Evolutionary conservation across 1,139 yeast species (phyloP).

Genomic region (Taphrina sp.): DNA sequence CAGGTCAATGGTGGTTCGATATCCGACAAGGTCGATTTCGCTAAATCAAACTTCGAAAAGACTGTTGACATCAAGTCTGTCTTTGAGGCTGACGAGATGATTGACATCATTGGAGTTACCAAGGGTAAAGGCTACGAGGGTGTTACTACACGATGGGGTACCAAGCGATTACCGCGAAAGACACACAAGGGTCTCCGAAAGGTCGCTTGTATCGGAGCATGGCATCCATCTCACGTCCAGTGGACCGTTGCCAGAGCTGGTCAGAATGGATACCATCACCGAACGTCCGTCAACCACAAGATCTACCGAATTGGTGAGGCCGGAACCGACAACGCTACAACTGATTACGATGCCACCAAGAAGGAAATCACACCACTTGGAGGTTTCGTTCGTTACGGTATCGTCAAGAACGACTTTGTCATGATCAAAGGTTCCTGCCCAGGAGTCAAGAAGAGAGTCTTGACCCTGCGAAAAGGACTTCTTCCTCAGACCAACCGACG

Average conservation of each 20-base stretch:
- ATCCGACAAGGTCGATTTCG: conserved; percentile 98
- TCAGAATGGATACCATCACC: conserved; percentile 99
- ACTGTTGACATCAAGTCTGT: conserved; percentile 93
- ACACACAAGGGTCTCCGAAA: conserved; percentile 99
- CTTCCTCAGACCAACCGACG: conserved; percentile 97
- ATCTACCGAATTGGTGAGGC: conserved; percentile 93
- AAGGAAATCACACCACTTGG: conserved; percentile 99
- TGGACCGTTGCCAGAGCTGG: conserved; percentile 99
- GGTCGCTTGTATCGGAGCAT: conserved; percentile 99
- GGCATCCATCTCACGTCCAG: conserved; percentile 99
- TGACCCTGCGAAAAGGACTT: conserved; percentile 97
- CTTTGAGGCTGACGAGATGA: conserved; percentile 97
- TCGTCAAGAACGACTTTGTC: conserved; percentile 94
- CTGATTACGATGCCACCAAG: conserved; percentile 98
- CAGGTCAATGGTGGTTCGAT: conserved; percentile 99
- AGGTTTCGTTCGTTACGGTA: conserved; percentile 99
- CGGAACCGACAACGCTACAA: conserved; percentile 93
- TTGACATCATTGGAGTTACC: conserved; percentile 98
- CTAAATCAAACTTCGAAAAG: conserved; percentile 98
- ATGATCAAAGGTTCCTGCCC: conserved; percentile 98
- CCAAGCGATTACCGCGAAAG: conserved; percentile 99
- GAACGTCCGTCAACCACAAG: conserved; percentile 99
- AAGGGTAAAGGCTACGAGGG: conserved; percentile 99
- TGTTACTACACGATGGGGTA: conserved; percentile 99
- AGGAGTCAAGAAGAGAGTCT: conserved; percentile 99